Evolutionary conservation across 345 rosid genomes (phyloP), one percentile per base, ranked within the genome.

Genomic region (Syzygium grande): DNA sequence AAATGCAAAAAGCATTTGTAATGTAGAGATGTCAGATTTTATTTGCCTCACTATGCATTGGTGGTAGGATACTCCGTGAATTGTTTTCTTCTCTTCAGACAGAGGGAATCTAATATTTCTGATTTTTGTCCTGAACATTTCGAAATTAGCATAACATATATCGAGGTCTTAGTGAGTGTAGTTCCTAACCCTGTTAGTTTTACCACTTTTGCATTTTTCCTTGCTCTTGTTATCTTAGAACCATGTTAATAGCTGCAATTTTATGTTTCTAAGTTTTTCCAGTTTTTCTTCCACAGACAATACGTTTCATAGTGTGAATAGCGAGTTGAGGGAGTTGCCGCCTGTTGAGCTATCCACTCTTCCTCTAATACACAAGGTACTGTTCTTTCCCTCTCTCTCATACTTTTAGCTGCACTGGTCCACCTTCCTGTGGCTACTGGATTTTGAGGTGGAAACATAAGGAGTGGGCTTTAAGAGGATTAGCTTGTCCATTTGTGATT

Each of bases 251-350:
- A 73, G 14, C 83, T 73, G 83, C 49, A 73, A 38, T 34, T 73
- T 38, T 73, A 21, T 73, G 80, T 73, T 25, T 38, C 83, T 73
- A 38, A 73, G 27, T 19, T 73, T 19, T 73, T 73, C 49, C 38
- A 11, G 49, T 73, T 73, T 38, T 73, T 73, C 27, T 73, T 73
- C 83, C 91, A 89, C 94, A 96, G 99, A 86, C 52, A 98, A 97
- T 89, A 92, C 98, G 78, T 97, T 94, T 92, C 99, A 95, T 89
- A 91, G 92, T 89, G 89, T 93, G 89, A 94, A 92, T 89, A 97
- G 96, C 85, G 98, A 95, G 87, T 91, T 98, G 92, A 95, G 96
- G 92, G 99, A 98, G 89, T 92, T 98, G 91, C 99, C 99, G 85
- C 92, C 95, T 5, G 94, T 98, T 88, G 99, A 98, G 89, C 98